A percentile compares a stretch with the other conserved stretches of the same genome.
Evolutionary conservation across 805 yeast species (phyloP).

Genomic region (Lachancea thermotolerans): DNA sequence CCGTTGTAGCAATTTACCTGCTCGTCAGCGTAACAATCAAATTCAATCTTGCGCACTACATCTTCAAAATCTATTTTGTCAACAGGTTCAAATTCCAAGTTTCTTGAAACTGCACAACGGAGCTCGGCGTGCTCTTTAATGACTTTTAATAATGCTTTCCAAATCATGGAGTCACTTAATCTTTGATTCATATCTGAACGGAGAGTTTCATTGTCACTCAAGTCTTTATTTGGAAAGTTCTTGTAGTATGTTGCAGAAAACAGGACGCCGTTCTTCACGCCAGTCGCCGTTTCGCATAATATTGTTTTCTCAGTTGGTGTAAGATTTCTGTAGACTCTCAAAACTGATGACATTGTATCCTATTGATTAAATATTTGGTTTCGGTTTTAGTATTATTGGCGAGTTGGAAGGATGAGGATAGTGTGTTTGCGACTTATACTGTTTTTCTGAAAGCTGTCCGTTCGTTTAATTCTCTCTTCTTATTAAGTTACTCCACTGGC

Average conservation of each 20-base stretch:
- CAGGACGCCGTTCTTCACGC: slow-evolving; percentile 23
- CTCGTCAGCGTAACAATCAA: slow-evolving; percentile 22
- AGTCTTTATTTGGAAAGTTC: slow-evolving; percentile 10
- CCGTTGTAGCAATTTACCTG: slow-evolving; percentile 23
- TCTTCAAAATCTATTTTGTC: slow-evolving; percentile 16
- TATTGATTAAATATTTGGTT: not conserved
- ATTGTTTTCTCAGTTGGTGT: slow-evolving; percentile 23
- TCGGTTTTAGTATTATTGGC: not conserved
- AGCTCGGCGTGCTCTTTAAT: slow-evolving; percentile 21
- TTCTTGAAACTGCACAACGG: slow-evolving; percentile 20
- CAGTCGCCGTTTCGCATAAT: slow-evolving; percentile 18
- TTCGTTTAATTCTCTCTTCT: too few species aligned
- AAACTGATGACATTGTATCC: not conserved
- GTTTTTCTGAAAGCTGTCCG: too few species aligned
- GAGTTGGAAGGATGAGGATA: too few species aligned
- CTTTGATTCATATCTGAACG: slow-evolving; percentile 16
- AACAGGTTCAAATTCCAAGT: slow-evolving; percentile 18
- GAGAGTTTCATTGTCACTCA: slow-evolving; percentile 23
- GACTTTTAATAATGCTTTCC: slow-evolving; percentile 18
- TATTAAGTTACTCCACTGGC: too few species aligned
- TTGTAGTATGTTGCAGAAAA: slow-evolving; percentile 21
- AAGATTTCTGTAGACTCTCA: slow-evolving; percentile 16
- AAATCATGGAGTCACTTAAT: slow-evolving; percentile 13
- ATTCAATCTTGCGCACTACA: slow-evolving; percentile 21
- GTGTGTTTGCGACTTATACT: too few species aligned